Evolutionary conservation across 768 basidiomycete species (phyloP).

Genomic region (Lactarius vividus): DNA sequence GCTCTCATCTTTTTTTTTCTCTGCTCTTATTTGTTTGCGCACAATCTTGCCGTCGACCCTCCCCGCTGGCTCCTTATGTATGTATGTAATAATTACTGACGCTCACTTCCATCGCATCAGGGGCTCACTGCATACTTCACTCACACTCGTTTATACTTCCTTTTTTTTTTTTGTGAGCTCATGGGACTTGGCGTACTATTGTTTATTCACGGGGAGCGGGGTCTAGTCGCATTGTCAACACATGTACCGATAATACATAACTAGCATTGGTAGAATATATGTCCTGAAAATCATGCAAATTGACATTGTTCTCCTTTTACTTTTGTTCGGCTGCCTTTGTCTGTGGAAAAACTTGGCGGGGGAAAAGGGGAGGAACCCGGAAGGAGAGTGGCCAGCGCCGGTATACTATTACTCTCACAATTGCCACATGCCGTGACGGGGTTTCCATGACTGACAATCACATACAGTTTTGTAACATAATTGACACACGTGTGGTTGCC

Average conservation of each 20-base stretch:
- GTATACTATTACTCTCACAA: not conserved
- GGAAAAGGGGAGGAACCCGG: not conserved
- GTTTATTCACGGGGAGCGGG: conserved; percentile 22
- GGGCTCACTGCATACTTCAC: conserved; percentile 3
- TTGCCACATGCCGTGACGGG: conserved; percentile 14
- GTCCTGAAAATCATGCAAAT: conserved; percentile 8
- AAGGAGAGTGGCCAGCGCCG: not conserved
- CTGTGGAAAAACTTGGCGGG: not conserved
- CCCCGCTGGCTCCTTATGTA: conserved; percentile 11
- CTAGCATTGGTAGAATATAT: conserved; percentile 25
- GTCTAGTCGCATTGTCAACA: conserved; percentile 13
- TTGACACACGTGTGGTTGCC: not conserved
- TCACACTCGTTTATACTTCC: not conserved
- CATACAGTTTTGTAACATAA: not conserved
- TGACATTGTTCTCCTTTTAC: conserved; percentile 9
- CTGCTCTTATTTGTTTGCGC: conserved; percentile 4
- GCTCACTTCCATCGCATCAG: conserved; percentile 14
- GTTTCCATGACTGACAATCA: conserved; percentile 5
- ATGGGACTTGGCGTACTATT: conserved; percentile 16
- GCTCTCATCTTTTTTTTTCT: not conserved
- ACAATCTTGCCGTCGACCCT: conserved; percentile 2
- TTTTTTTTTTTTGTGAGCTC: conserved; percentile 1
- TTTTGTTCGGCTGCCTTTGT: not conserved
- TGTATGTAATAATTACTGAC: conserved; percentile 26
- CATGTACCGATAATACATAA: conserved; percentile 17